phyloP scores from a whole-genome alignment of 2,329 filamentous ascomycete species.

The Cryphonectria parasitica region DNA sequence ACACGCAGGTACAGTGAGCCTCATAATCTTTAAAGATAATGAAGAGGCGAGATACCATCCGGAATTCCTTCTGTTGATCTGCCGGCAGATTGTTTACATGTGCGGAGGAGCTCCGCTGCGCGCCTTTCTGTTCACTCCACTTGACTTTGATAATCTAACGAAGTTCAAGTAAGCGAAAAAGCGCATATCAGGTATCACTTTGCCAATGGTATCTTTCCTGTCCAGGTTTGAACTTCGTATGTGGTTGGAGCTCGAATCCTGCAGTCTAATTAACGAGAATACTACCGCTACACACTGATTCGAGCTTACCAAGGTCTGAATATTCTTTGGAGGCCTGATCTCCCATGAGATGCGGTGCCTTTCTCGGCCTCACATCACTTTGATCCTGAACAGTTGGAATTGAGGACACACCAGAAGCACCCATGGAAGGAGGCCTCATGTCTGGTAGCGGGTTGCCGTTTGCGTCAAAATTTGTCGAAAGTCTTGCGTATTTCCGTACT shows the following conservation, averaged over 20 bases:
- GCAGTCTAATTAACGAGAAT: too few species aligned
- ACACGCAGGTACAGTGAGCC: constrained; percentile 62
- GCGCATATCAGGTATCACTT: too few species aligned
- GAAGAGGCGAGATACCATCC: constrained; percentile 58
- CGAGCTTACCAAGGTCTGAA: not conserved
- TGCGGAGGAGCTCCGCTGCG: not conserved
- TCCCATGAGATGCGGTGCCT: too few species aligned
- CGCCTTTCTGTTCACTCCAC: constrained; percentile 53
- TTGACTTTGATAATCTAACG: constrained; percentile 58
- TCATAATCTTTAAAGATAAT: constrained; percentile 56
- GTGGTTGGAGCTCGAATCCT: not conserved
- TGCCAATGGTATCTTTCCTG: not conserved
- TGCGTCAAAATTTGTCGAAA: not conserved
- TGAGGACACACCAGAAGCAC: too few species aligned
- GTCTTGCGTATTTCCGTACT: not conserved
- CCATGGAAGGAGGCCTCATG: not conserved
- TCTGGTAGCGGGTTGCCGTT: not conserved
- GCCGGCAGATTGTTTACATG: not conserved
- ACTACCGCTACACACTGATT: not conserved
- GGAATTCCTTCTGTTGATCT: constrained; percentile 45
- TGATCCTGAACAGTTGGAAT: too few species aligned
- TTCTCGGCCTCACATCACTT: too few species aligned
- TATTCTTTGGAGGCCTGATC: too few species aligned
- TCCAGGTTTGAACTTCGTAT: not conserved
- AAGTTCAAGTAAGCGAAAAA: not conserved